phyloP scores from a whole-genome alignment of 306 rosid species.

The Pyrus bretschneideri region DNA sequence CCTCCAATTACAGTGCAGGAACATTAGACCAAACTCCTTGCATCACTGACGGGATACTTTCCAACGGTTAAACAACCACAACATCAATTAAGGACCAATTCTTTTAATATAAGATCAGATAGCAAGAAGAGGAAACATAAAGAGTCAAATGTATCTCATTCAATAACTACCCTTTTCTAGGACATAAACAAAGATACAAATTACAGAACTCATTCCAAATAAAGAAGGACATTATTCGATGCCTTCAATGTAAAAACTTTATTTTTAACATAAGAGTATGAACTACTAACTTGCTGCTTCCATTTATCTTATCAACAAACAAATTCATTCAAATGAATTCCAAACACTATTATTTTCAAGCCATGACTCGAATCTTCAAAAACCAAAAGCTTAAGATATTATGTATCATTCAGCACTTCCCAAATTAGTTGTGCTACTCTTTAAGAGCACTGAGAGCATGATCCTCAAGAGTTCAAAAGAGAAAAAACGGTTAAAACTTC shows the following conservation, averaged over 20 bases:
- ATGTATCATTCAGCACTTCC: background rate
- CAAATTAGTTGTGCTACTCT: background rate
- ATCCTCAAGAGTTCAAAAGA: background rate
- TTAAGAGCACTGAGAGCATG: background rate
- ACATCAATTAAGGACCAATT: background rate
- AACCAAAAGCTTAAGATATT: background rate
- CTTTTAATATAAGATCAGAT: background rate
- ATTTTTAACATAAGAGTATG: background rate
- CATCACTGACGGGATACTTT: constrained; percentile 50
- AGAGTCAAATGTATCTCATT: background rate
- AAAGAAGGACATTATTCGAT: background rate
- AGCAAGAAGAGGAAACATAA: background rate
- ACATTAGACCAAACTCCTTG: constrained; percentile 49
- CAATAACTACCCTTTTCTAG: background rate
- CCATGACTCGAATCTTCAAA: background rate
- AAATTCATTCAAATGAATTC: too few species aligned
- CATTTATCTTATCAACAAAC: background rate
- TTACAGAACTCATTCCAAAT: background rate
- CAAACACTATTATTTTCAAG: background rate
- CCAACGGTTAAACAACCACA: constrained; percentile 29
- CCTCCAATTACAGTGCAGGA: constrained; percentile 47
- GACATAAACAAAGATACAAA: background rate
- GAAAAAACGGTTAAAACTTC: too few species aligned
- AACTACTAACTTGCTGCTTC: background rate
- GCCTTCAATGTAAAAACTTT: background rate